phyloP scores from a whole-genome alignment of 208 protist genomes.

The Trypanosoma lewisi region DNA sequence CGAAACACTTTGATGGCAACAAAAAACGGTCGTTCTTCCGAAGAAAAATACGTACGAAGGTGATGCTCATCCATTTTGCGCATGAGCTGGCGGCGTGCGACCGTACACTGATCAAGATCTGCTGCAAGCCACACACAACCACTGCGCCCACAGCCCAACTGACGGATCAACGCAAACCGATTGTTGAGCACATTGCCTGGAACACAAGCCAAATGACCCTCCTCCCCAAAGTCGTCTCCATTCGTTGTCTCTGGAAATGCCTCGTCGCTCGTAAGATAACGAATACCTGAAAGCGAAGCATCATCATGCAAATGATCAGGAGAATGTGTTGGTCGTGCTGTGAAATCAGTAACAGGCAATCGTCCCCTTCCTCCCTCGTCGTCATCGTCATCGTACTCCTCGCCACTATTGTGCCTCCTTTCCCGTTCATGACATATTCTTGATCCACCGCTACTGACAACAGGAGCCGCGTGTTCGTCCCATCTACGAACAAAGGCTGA shows the following conservation, averaged over 20 bases:
- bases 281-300: neutral
- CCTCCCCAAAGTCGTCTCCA: slow-evolving; percentile 39
- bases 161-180: slow-evolving; percentile 47
- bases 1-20: slow-evolving; percentile 77
- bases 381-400: neutral
- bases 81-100: slow-evolving; percentile 42
- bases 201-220: slow-evolving; percentile 55
- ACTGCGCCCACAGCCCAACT: slow-evolving; percentile 51
- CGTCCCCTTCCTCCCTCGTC: neutral
- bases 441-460: neutral
- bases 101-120: slow-evolving; percentile 52
- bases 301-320: neutral
- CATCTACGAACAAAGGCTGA: slow-evolving; percentile 2
- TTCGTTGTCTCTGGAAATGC: neutral
- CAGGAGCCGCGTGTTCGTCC: neutral
- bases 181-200: slow-evolving; percentile 62
- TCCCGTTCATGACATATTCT: neutral
- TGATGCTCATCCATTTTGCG: slow-evolving; percentile 34
- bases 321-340: neutral
- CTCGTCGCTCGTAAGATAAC: neutral
- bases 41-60: slow-evolving; percentile 33
- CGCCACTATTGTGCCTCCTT: neutral
- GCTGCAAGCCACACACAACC: slow-evolving; percentile 69
- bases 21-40: slow-evolving; percentile 40
- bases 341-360: neutral